Evolutionary conservation across 1,139 yeast species (phyloP), one percentile per base, ranked within the genome.

Genomic region (Yamadazyma kanchanaburiensis): DNA sequence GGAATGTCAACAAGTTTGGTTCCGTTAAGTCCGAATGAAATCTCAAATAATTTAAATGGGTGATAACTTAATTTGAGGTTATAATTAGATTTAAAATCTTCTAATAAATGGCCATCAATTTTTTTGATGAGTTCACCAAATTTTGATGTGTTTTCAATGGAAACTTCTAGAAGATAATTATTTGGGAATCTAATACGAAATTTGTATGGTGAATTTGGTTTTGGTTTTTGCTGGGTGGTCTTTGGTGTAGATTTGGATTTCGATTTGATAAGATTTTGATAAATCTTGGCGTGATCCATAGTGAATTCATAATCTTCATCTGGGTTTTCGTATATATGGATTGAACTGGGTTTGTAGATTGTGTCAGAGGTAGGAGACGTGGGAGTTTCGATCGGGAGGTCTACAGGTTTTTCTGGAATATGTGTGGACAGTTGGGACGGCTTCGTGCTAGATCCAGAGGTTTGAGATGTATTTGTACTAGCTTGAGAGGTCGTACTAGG

Each of bases 111-210:
- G 5, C 55, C 54, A 43, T 63, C 65, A 11, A 64, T 50, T 27
- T 56, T 49, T 28, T 60, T 58, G 28, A 67, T 34, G 20, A 77
- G 57, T 28, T 64, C 60, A 1, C 70, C 66, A 37, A 76, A 68
- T 27, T 72, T 60, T 10, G 57, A 50, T 1, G 38, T 28, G 15
- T 31, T 33, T 12, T 12, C 8, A 12, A 44, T 27, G 6, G 32
- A 26, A 6, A 46, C 28, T 28, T 64, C 53, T n/a, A 77, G 47
- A 17, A 64, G 60, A 4, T 68, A 51, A 16, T 69, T 55, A 49
- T 77, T 80, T 1, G 82, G 81, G 38, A 77, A 75, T 38, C 66
- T 65, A 19, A 77, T 45, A 29, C 83, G 53, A 8, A 77, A 56
- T 15, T 59, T 54, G 40, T 60, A 64, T 22, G 47, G 46, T 3